Percentiles rank a stretch among this genome's conserved stretches.
phyloP scores from a whole-genome alignment of 73 alveolate genomes.

The Tetrahymena borealis region DNA sequence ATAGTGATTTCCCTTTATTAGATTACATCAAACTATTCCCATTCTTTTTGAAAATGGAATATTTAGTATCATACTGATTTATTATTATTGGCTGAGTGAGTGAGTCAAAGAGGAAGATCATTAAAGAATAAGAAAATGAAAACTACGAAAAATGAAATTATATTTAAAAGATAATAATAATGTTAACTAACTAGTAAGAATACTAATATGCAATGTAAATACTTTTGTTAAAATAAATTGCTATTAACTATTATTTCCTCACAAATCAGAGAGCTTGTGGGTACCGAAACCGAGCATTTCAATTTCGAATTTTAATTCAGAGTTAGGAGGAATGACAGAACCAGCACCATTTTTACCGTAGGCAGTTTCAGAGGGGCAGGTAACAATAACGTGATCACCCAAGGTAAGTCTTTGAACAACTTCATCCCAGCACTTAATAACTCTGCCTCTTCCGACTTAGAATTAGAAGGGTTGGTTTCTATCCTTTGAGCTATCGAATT shows the following conservation, averaged over 20 bases:
- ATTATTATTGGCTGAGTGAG: no score
- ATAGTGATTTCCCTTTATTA: no score
- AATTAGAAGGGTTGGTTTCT: slow-evolving; percentile 66
- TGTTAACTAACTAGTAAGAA: no score
- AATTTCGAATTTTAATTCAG: slow-evolving; percentile 38
- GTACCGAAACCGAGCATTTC: slow-evolving; percentile 40
- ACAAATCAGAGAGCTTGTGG: not conserved
- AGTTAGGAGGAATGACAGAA: slow-evolving; percentile 33
- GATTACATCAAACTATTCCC: no score
- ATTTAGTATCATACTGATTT: no score
- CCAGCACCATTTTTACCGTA: slow-evolving; percentile 69
- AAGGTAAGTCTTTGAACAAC: slow-evolving; percentile 51
- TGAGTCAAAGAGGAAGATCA: no score
- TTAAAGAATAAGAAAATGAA: no score
- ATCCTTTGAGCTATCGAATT: slow-evolving; percentile 75
- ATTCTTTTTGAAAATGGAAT: no score
- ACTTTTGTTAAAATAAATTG: not conserved
- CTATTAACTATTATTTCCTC: not conserved
- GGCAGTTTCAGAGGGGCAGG: slow-evolving; percentile 66
- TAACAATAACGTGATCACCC: slow-evolving; percentile 61
- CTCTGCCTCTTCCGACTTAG: slow-evolving; percentile 64
- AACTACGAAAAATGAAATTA: not conserved
- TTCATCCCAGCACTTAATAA: slow-evolving; percentile 75
- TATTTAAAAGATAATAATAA: no score
- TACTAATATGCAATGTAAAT: not conserved